Base-by-base conservation (phyloP, 148 eudicot species). In the Rhododendron kiyosumense region DNA sequence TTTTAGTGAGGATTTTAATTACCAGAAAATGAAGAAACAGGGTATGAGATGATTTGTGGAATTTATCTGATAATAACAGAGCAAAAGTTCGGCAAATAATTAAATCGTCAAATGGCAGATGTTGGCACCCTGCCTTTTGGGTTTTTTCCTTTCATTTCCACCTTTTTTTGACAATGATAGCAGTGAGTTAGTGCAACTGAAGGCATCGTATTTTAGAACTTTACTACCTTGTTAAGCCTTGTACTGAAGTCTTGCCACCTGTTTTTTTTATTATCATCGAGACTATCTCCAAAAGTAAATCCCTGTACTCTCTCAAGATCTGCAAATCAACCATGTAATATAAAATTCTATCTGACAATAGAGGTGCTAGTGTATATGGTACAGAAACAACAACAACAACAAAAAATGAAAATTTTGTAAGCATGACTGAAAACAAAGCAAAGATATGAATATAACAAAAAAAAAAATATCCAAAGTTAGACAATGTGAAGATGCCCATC, bases 271-370 rank as follows among this genome's bases (percentile, higher is more conserved):
- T 76, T 63, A 67, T 93, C 98, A 18, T 94, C 99, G 63, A 93
- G 93, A 90, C 99, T 96, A 86, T 97, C 99, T 30, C 99, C 99
- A 84, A 94, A 93, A 61, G 95, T 94, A 85, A 94, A 95, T 45
- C 99, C 99, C 89, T 97, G 99, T 65, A 97, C 92, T 89, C 94
- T 93, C 90, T 91, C 98, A 51, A 97, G 94, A 89, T 87, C 99
- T 97, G 91, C 91, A 93, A 67, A 43, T 85, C 51, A 80, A 84
- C 36, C 52, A 80, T 74, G 78, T 78, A 14, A 28, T 24, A 84
- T 30, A 20, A 8, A 65, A 24, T 38, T 28, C 81, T 49, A 45
- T 41, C 38, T 73, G 41, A 38, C 32, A 84, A 75, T 81, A 52
- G 9, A 10, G 15, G 24, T 52, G n/a, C 45, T 54, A 0, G 36